These are phyloP conservation scores for Lactarius sanguifluus DNA, from an alignment of 768 basidiomycete genomes.

Conservation along the genomic window DNA sequence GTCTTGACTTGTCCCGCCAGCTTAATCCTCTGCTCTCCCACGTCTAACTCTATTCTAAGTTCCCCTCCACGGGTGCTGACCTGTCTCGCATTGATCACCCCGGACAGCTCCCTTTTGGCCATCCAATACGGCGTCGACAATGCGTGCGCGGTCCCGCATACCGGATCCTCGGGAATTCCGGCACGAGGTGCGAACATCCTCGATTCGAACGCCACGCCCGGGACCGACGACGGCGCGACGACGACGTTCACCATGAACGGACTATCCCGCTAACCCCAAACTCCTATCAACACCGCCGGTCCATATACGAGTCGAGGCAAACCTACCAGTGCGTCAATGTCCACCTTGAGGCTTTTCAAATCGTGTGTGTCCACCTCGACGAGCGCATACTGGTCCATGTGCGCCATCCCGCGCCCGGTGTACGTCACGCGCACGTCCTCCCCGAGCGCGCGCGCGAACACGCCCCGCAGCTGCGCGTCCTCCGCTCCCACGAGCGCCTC, in stretches of 20 bases:
- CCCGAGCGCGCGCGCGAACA: constrained; percentile 15
- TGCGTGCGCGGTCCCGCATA: constrained; percentile 36
- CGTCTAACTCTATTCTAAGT: constrained; percentile 13
- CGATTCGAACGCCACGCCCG: constrained; percentile 32
- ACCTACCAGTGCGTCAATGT: constrained; percentile 31
- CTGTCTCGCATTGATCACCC: constrained; percentile 14
- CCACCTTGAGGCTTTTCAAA: constrained; percentile 28
- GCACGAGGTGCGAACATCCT: constrained; percentile 34
- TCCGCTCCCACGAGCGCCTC: constrained; percentile 13
- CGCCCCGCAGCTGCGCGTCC: constrained; percentile 16
- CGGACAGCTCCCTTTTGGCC: not conserved
- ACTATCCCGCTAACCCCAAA: constrained; percentile 10
- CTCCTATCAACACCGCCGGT: not conserved
- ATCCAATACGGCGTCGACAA: constrained; percentile 37
- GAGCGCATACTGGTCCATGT: constrained; percentile 27
- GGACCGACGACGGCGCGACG: constrained; percentile 26
- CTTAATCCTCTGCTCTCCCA: not conserved
- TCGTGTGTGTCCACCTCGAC: constrained; percentile 32
- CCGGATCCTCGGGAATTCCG: constrained; percentile 36
- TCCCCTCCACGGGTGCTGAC: constrained; percentile 26
- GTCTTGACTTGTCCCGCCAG: constrained; percentile 12
- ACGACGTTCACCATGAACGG: constrained; percentile 17
- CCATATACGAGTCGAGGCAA: not conserved
- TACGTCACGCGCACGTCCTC: constrained; percentile 15
- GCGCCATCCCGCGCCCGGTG: constrained; percentile 12